Evolutionary conservation across 1,284 basidiomycete genomes (phyloP).

Genomic region (Phylloboletellus chloephorus): DNA sequence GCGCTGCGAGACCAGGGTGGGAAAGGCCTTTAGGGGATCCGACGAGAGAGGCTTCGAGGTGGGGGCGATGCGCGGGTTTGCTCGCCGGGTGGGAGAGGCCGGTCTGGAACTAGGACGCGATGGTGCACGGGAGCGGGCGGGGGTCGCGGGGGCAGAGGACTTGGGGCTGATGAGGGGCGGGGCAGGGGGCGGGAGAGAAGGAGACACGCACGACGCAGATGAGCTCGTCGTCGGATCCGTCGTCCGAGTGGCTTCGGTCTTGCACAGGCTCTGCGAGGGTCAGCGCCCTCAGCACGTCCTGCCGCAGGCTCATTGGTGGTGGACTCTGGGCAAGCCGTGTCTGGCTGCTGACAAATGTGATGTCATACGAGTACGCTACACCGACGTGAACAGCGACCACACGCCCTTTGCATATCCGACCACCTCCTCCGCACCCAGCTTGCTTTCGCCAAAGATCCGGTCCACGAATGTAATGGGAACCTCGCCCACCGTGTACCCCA

Average conservation of each 20-base stretch:
- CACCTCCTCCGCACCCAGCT: conserved; percentile 83
- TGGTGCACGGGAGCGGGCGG: conserved; percentile 48
- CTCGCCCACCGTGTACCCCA: conserved; percentile 83
- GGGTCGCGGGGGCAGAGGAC: conserved; percentile 68
- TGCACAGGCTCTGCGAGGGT: conserved; percentile 28
- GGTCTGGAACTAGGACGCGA: conserved; percentile 52
- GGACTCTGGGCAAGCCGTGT: conserved; percentile 13
- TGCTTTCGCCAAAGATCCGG: conserved; percentile 88
- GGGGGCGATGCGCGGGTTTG: conserved; percentile 35
- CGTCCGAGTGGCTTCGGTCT: conserved; percentile 31
- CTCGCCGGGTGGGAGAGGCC: conserved; percentile 52
- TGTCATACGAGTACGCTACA: conserved; percentile 38
- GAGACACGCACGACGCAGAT: conserved; percentile 61
- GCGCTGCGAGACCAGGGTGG: conserved; percentile 74
- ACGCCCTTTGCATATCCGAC: conserved; percentile 88
- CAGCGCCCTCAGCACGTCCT: conserved; percentile 63
- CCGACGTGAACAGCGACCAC: conserved; percentile 69
- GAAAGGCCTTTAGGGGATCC: conserved; percentile 68
- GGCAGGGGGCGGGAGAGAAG: background rate
- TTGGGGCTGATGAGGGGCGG: conserved; percentile 25
- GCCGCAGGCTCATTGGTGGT: conserved; percentile 60
- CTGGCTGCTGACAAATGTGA: conserved; percentile 19
- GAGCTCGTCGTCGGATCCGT: conserved; percentile 68
- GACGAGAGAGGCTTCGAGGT: conserved; percentile 27
- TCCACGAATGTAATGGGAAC: conserved; percentile 93